Conservation (phyloP, 176 grass and related monocot genomes). For the Puccinellia tenuiflora region DNA sequence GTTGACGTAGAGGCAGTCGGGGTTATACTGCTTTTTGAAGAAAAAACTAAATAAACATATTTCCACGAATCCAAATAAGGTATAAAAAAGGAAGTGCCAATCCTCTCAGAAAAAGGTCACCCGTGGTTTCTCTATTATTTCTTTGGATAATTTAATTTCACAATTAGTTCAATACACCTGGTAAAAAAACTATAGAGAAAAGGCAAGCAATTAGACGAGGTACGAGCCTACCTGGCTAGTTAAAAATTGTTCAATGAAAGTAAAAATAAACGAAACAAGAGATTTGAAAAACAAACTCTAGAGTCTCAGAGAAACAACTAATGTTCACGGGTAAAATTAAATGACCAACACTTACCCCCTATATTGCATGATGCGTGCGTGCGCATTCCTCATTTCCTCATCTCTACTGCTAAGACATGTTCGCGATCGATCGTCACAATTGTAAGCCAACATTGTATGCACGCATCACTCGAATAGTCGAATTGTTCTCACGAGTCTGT, state of each 20-base stretch:
- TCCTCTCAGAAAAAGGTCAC: background rate
- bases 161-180: constrained; percentile 21
- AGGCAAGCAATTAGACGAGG: background rate
- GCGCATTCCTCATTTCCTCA: background rate
- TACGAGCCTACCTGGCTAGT: constrained; percentile 1
- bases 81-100: background rate
- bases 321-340: constrained; percentile 22
- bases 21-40: too few species aligned
- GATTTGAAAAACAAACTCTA: background rate
- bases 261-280: constrained; percentile 38
- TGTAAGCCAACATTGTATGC: background rate
- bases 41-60: background rate
- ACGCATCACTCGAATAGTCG: background rate
- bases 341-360: constrained; percentile 35
- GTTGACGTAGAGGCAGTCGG: too few species aligned
- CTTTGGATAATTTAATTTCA: constrained; percentile 39
- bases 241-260: constrained; percentile 4
- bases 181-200: constrained; percentile 14
- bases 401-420: background rate
- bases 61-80: background rate
- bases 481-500: constrained; percentile 18
- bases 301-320: background rate
- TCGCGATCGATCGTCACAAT: background rate
- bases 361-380: constrained; percentile 53
- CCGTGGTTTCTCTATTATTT: constrained; percentile 16